These are phyloP conservation scores for Quercus berberidifolia DNA, from an alignment of 306 rosid species.

Conservation along the genomic window DNA sequence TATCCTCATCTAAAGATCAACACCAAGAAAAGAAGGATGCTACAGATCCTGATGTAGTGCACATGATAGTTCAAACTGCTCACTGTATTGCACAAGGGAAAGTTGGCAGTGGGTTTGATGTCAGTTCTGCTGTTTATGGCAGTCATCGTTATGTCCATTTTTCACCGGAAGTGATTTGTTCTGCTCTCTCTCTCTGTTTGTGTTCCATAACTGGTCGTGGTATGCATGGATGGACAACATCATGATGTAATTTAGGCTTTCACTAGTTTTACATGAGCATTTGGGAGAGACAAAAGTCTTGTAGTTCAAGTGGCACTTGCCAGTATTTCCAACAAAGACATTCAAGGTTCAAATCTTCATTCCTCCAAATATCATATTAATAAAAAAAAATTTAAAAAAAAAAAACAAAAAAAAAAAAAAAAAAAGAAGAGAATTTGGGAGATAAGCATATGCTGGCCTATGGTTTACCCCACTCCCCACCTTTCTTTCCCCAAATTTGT, in stretches of 20 bases:
- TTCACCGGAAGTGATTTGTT: conserved; percentile 89
- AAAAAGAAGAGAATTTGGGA: not conserved
- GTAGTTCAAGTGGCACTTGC: no score
- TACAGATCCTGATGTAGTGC: conserved; percentile 69
- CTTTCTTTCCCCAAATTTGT: conserved; percentile 3
- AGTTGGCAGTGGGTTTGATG: conserved; percentile 99
- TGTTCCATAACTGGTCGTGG: not conserved
- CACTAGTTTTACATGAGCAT: not conserved
- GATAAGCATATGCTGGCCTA: conserved; percentile 12
- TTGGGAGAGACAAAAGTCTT: not conserved
- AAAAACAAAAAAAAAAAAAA: no score
- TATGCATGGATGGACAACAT: conserved; percentile 14
- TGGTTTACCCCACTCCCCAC: not conserved
- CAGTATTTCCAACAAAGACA: no score
- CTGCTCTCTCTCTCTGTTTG: conserved; percentile 19
- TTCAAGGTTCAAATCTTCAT: no score
- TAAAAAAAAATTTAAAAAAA: no score
- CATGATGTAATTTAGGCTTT: conserved; percentile 6
- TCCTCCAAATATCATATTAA: no score
- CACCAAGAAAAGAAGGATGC: conserved; percentile 37
- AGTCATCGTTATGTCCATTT: conserved; percentile 94
- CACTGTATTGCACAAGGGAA: conserved; percentile 97
- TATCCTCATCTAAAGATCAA: conserved; percentile 43
- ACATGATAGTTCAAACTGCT: conserved; percentile 89
- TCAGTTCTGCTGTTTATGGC: conserved; percentile 94